These are phyloP conservation scores for Amphirosellinia nigrospora DNA, from an alignment of 495 filamentous ascomycete species.

Conservation along the genomic window DNA sequence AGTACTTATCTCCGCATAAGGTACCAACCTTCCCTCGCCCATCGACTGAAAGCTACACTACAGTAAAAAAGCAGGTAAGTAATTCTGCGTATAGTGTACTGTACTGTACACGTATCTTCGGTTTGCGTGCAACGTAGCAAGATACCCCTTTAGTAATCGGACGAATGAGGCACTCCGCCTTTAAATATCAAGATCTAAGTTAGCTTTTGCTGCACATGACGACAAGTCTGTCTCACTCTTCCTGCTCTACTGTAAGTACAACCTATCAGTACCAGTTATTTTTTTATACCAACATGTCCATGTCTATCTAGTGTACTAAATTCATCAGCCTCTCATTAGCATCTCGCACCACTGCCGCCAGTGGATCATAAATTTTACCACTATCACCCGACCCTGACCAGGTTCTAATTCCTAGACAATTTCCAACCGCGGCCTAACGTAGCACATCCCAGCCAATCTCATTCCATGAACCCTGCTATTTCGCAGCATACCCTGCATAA, in stretches of 20 bases:
- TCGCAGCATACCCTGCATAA: conserved; percentile 8
- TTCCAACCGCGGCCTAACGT: conserved; percentile 19
- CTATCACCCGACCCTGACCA: conserved; percentile 24
- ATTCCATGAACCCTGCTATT: conserved; percentile 15
- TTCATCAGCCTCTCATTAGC: not conserved
- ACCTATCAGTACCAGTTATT: no score
- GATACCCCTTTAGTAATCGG: not conserved
- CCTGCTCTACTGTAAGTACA: not conserved
- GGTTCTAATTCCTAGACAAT: conserved; percentile 18
- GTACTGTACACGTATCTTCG: conserved; percentile 5
- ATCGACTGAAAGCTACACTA: not conserved
- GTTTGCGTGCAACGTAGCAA: not conserved
- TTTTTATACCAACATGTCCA: no score
- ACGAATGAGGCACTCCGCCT: not conserved
- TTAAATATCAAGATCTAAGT: not conserved
- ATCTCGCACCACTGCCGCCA: not conserved
- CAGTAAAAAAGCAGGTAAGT: not conserved
- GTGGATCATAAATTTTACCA: conserved; percentile 17
- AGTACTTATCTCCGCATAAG: no score
- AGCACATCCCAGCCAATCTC: conserved; percentile 17
- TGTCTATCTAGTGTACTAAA: not conserved
- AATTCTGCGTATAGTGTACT: not conserved
- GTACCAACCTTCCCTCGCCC: no score
- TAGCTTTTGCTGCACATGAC: not conserved
- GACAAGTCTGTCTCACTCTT: not conserved